Conservation (phyloP, 257 asterid species). For the Ligustrum vulgare region DNA sequence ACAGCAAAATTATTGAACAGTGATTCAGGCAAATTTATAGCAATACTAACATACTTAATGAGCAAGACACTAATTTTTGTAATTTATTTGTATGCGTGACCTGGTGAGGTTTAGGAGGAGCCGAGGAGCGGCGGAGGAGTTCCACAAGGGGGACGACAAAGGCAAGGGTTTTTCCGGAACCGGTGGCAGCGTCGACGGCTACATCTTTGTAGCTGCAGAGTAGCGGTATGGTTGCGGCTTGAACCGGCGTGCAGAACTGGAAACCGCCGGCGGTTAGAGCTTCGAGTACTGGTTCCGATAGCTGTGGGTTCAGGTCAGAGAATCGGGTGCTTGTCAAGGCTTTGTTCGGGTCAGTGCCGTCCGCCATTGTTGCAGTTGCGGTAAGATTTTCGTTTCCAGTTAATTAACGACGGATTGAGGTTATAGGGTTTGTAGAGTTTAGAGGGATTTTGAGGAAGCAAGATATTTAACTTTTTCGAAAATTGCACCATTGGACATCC, state of each 20-base stretch:
- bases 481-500: background rate
- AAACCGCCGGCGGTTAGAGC: constrained; percentile 57
- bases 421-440: background rate
- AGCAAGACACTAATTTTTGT: background rate
- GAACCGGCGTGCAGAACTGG: constrained; percentile 93
- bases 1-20: background rate
- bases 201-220: constrained; percentile 85
- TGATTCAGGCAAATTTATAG: background rate
- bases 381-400: background rate
- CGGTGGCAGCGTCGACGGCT: constrained; percentile 95
- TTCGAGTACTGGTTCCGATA: constrained; percentile 64
- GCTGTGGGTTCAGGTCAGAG: constrained; percentile 81
- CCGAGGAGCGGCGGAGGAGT: constrained; percentile 73
- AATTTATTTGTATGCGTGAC: constrained; percentile 27
- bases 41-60: background rate
- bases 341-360: constrained; percentile 51
- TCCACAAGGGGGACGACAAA: constrained; percentile 82
- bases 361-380: constrained; percentile 31
- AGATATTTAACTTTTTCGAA: background rate
- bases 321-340: constrained; percentile 73
- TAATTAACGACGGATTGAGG: background rate
- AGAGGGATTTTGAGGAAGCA: too few relatives aligned
- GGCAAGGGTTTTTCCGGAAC: constrained; percentile 94
- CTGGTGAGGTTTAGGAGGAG: constrained; percentile 72
- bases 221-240: constrained; percentile 86